These are phyloP conservation scores for Pleurotus citrinopileatus DNA, from an alignment of 768 basidiomycete genomes.

Conservation along the genomic window DNA sequence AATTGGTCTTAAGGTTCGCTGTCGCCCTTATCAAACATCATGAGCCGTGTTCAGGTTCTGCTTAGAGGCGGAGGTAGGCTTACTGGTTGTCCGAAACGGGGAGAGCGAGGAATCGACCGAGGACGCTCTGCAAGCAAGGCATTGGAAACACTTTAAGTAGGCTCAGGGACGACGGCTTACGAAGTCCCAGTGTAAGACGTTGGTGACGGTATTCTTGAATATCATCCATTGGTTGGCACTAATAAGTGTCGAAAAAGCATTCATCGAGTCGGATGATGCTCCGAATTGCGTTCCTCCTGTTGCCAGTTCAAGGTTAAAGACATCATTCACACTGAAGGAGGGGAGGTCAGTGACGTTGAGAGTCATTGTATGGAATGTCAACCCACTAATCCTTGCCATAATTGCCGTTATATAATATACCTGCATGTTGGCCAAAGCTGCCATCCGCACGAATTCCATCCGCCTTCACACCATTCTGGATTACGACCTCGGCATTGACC, in stretches of 20 bases:
- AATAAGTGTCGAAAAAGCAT: slow-evolving; percentile 42
- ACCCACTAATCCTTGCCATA: slow-evolving; percentile 19
- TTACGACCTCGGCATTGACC: slow-evolving; percentile 36
- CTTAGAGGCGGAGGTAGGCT: neutral
- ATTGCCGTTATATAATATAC: slow-evolving; percentile 48
- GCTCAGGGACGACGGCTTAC: slow-evolving; percentile 28
- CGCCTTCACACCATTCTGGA: slow-evolving; percentile 30
- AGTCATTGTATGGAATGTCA: neutral
- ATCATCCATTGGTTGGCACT: slow-evolving; percentile 52
- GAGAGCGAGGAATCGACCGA: slow-evolving; percentile 26
- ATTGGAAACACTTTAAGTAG: neutral
- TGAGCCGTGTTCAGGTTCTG: neutral
- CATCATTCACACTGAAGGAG: slow-evolving; percentile 38
- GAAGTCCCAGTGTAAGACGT: slow-evolving; percentile 47
- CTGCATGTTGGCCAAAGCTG: slow-evolving; percentile 32
- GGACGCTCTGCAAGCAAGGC: slow-evolving; percentile 8
- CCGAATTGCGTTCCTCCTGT: slow-evolving; percentile 43
- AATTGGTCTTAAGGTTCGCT: slow-evolving; percentile 36
- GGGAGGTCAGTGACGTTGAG: neutral
- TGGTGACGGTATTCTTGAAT: slow-evolving; percentile 36
- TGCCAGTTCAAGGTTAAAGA: slow-evolving; percentile 43
- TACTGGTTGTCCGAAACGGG: slow-evolving; percentile 30
- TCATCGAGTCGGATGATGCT: slow-evolving; percentile 12
- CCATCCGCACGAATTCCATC: slow-evolving; percentile 42
- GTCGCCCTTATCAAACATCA: slow-evolving; percentile 28